A percentile compares a stretch with the other conserved stretches of the same genome.
These are phyloP conservation scores for Biscutella laevigata DNA, from an alignment of 441 rosid genomes.

Conservation along the genomic window DNA sequence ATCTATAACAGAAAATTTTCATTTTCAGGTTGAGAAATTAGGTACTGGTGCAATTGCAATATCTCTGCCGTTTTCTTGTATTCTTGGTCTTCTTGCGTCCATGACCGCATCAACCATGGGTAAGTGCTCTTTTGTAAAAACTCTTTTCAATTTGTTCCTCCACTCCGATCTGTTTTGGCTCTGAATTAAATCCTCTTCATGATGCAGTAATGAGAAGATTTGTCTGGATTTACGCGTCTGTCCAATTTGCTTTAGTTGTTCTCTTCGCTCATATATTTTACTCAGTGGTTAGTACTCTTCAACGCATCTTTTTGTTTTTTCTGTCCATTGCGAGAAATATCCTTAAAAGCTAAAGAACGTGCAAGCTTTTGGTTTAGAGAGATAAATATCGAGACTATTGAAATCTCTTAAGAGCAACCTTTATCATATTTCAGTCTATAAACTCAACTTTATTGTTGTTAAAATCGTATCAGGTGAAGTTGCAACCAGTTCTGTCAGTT, in stretches of 20 bases:
- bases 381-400: neutral
- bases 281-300: conserved; percentile 52
- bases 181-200: neutral
- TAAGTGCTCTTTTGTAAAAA: conserved; percentile 23
- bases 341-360: neutral
- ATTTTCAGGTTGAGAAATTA: conserved; percentile 55
- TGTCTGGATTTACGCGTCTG: conserved; percentile 74
- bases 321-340: neutral
- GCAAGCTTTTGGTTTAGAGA: neutral
- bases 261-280: conserved; percentile 73
- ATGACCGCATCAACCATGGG: conserved; percentile 94
- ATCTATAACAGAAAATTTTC: conserved; percentile 10
- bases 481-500: conserved; percentile 60
- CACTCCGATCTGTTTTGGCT: conserved; percentile 9
- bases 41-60: conserved; percentile 81
- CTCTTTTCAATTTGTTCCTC: neutral
- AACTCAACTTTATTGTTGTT: neutral
- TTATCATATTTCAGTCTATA: conserved; percentile 1
- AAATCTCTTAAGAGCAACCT: neutral
- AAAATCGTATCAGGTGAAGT: conserved; percentile 32
- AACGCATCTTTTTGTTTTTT: neutral
- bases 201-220: conserved; percentile 74
- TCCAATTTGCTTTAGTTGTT: conserved; percentile 79
- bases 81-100: conserved; percentile 79
- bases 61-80: conserved; percentile 88